Conservation (phyloP, 257 asterid genomes). For the Ballota nigra region DNA sequence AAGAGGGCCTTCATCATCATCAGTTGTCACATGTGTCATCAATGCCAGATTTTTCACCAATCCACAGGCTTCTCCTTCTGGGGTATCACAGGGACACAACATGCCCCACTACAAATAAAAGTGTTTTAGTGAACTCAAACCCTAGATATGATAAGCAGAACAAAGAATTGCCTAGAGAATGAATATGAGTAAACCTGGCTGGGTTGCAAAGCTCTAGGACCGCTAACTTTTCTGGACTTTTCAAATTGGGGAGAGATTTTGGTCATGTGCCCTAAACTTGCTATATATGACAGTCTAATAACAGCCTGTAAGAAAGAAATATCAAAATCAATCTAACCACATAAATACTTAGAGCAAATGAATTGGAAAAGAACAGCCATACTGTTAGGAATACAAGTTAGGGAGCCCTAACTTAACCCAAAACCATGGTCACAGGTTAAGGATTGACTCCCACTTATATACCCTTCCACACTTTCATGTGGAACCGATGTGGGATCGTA, state of each 20-base stretch:
- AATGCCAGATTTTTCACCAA: constrained; percentile 93
- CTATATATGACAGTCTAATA: constrained; percentile 81
- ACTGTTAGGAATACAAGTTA: too few species aligned
- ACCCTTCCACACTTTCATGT: too few species aligned
- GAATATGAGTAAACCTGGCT: constrained; percentile 67
- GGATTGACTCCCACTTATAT: too few species aligned
- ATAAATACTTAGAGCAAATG: background rate
- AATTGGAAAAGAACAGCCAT: background rate
- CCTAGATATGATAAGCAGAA: background rate
- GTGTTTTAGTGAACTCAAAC: constrained; percentile 16
- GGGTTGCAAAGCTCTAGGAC: constrained; percentile 97
- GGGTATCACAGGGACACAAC: constrained; percentile 99
- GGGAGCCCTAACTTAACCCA: too few species aligned
- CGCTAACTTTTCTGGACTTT: constrained; percentile 96
- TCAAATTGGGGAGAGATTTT: constrained; percentile 85
- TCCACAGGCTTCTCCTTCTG: constrained; percentile 99
- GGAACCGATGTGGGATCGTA: too few species aligned
- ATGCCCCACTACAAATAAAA: constrained; percentile 87
- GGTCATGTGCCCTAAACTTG: constrained; percentile 85
- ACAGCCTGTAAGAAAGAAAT: constrained; percentile 48
- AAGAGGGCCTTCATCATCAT: constrained; percentile 85
- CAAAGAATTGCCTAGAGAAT: background rate
- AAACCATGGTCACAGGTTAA: too few species aligned
- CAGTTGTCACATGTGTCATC: constrained; percentile 98
- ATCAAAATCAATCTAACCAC: background rate